These are phyloP conservation scores for Colletotrichum gigasporum DNA, from an alignment of 2,329 filamentous ascomycete genomes.

Conservation along the genomic window DNA sequence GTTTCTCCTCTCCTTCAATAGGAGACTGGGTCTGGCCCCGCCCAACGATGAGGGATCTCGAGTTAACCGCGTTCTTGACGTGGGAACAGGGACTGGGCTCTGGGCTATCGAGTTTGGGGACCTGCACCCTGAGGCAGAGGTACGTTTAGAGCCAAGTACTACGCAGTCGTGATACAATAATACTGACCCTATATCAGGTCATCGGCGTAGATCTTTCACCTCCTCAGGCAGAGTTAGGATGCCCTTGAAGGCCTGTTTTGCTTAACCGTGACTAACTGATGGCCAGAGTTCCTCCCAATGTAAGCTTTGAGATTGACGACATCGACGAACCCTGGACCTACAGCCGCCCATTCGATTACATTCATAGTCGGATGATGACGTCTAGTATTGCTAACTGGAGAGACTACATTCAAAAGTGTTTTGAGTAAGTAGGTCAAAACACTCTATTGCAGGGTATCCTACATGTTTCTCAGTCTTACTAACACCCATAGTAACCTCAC, in stretches of 20 bases:
- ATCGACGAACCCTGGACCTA: constrained; percentile 51
- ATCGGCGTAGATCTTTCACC: constrained; percentile 52
- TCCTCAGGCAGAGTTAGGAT: constrained; percentile 47
- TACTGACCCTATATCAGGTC: constrained; percentile 35
- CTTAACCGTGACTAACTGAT: not conserved
- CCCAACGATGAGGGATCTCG: constrained; percentile 11
- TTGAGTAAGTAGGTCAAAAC: constrained; percentile 40
- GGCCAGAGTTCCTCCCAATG: constrained; percentile 55
- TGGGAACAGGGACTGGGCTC: constrained; percentile 57
- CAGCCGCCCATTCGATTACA: constrained; percentile 48
- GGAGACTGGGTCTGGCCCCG: constrained; percentile 35
- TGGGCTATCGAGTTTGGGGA: constrained; percentile 55
- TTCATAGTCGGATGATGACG: constrained; percentile 49
- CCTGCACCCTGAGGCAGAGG: constrained; percentile 31
- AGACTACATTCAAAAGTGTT: constrained; percentile 46
- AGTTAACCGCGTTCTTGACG: constrained; percentile 47
- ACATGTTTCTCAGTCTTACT: too few species aligned
- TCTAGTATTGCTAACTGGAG: constrained; percentile 45
- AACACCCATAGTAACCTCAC: constrained; percentile 38
- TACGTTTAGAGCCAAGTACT: constrained; percentile 29
- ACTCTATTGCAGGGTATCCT: too few species aligned
- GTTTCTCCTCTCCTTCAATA: constrained; percentile 36
- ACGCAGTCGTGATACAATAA: not conserved
- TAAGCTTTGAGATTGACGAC: constrained; percentile 56
- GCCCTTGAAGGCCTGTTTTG: not conserved